A percentile compares a stretch with the other conserved stretches of the same genome.
Evolutionary conservation across 106 monocot species (phyloP).

Genomic region (Iris macrosiphon): DNA sequence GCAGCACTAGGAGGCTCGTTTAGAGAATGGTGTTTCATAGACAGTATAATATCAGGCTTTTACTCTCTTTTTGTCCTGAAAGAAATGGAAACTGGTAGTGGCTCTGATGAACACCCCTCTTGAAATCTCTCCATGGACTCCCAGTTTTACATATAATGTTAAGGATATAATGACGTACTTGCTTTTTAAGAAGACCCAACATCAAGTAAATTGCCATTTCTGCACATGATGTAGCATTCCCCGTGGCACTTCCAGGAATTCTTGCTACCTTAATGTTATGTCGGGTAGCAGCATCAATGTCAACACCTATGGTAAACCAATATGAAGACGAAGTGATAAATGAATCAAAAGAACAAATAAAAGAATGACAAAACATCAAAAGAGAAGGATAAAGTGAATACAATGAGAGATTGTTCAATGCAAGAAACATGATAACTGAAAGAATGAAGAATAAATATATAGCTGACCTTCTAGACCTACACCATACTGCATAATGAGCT

Average conservation of each 20-base stretch:
- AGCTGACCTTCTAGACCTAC: conserved; percentile 86
- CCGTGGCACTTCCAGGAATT: conserved; percentile 73
- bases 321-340: not conserved
- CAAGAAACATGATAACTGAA: not conserved
- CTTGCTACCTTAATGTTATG: conserved; percentile 87
- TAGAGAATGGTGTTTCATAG: too few relatives aligned
- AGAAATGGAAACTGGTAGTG: too few relatives aligned
- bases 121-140: too few relatives aligned
- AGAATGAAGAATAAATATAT: not conserved
- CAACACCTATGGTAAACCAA: conserved; percentile 51
- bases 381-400: not conserved
- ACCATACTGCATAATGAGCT: conserved; percentile 93
- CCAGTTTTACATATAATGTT: too few relatives aligned
- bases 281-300: conserved; percentile 70
- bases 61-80: too few relatives aligned
- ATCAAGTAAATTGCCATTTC: conserved; percentile 97
- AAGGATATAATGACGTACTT: conserved; percentile 61
- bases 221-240: conserved; percentile 83
- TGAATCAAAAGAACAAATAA: not conserved
- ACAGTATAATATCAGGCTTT: too few relatives aligned
- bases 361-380: not conserved
- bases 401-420: not conserved
- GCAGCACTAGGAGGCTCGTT: too few relatives aligned
- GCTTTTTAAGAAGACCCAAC: conserved; percentile 89
- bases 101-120: too few relatives aligned